Conservation (phyloP, 176 grass and related monocot genomes). For the Hsuehochloa calcarea region DNA sequence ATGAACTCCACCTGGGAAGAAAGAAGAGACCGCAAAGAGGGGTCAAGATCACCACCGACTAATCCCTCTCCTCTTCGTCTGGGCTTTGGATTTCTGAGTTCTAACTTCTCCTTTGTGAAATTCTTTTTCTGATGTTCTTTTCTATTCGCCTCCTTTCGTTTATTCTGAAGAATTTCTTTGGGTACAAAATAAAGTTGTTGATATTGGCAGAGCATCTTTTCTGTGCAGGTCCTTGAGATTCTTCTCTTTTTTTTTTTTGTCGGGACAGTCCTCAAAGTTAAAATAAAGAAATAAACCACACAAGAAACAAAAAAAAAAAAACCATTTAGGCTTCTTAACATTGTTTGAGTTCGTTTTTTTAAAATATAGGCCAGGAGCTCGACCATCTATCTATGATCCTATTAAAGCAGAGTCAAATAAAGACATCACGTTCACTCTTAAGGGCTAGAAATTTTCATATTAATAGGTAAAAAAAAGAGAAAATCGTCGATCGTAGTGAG, state of each 20-base stretch:
- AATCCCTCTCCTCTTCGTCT: background rate
- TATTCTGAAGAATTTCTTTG: conserved; percentile 22
- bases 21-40: too few relatives aligned
- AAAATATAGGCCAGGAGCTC: background rate
- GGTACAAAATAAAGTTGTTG: conserved; percentile 22
- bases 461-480: too few relatives aligned
- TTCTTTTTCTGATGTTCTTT: background rate
- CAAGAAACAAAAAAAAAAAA: background rate
- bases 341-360: background rate
- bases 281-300: background rate
- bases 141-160: background rate
- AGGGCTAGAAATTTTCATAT: too few relatives aligned
- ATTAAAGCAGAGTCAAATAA: too few relatives aligned
- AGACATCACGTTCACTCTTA: too few relatives aligned
- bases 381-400: too few relatives aligned
- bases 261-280: background rate
- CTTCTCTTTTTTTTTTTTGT: background rate
- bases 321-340: background rate
- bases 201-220: conserved; percentile 16
- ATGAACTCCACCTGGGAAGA: conserved; percentile 12
- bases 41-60: conserved; percentile 19
- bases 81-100: background rate
- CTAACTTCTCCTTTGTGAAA: conserved; percentile 5
- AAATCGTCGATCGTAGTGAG: too few relatives aligned
- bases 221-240: background rate